These are phyloP conservation scores for Ogataea minuta DNA, from an alignment of 805 yeast genomes.

Conservation along the genomic window DNA sequence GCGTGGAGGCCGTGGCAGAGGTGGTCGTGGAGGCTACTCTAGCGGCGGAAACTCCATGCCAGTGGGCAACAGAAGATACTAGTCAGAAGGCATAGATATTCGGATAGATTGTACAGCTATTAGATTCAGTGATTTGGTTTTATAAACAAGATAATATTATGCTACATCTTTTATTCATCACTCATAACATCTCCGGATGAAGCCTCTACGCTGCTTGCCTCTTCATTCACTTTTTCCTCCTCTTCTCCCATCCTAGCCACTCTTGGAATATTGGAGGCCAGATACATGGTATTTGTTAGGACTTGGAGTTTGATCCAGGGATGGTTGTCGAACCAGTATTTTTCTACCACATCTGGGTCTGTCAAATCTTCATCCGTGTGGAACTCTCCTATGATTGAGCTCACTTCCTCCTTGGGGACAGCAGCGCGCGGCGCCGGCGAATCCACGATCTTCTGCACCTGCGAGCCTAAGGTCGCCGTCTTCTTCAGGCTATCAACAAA, in stretches of 20 bases:
- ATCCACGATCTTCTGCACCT: constrained; percentile 12
- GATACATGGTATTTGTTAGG: constrained; percentile 20
- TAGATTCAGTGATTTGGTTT: neutral
- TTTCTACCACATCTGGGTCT: constrained; percentile 12
- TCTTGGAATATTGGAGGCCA: constrained; percentile 18
- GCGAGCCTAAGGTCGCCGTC: constrained; percentile 12
- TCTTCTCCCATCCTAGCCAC: constrained; percentile 6
- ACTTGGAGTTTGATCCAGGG: constrained; percentile 20
- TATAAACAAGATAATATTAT: neutral
- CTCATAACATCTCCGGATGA: no score
- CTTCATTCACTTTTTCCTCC: constrained; percentile 1
- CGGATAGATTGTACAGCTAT: constrained; percentile 1
- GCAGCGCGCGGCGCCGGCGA: constrained; percentile 8
- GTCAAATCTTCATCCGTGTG: constrained; percentile 13
- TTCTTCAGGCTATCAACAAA: constrained; percentile 1
- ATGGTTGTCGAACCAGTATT: constrained; percentile 21
- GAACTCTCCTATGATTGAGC: constrained; percentile 12
- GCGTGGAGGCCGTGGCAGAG: constrained; percentile 37
- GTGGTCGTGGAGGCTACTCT: constrained; percentile 34
- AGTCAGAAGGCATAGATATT: constrained; percentile 18
- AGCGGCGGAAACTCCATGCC: constrained; percentile 50
- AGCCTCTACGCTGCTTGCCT: neutral
- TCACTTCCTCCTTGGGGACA: constrained; percentile 16
- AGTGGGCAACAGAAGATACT: constrained; percentile 41
- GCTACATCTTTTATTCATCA: no score